Conservation (phyloP, 768 basidiomycete species). For the Kwoniella sp. region DNA sequence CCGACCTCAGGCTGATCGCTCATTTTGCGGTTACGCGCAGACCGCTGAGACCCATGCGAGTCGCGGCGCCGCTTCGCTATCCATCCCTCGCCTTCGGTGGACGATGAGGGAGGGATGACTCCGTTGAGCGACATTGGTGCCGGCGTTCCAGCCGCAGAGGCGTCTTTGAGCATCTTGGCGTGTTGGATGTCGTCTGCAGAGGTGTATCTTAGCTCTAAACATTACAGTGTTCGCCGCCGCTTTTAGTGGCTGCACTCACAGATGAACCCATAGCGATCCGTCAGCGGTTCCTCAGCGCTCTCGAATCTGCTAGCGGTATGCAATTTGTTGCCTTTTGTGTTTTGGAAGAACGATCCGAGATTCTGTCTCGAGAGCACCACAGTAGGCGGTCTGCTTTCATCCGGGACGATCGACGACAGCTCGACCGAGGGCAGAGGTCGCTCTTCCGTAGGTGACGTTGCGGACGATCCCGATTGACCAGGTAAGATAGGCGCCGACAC, state of each 20-base stretch:
- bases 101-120: slow-evolving; percentile 16
- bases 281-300: slow-evolving; percentile 44
- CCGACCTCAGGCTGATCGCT: slow-evolving; percentile 8
- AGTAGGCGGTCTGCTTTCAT: slow-evolving; percentile 49
- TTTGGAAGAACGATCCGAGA: slow-evolving; percentile 43
- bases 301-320: slow-evolving; percentile 46
- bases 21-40: not conserved
- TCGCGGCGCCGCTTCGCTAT: slow-evolving; percentile 34
- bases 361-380: slow-evolving; percentile 49
- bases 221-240: too few species aligned
- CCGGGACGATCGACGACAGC: slow-evolving; percentile 45
- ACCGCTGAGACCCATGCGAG: slow-evolving; percentile 12
- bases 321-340: slow-evolving; percentile 22
- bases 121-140: slow-evolving; percentile 48
- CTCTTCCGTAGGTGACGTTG: slow-evolving; percentile 24
- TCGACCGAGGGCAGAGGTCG: slow-evolving; percentile 42
- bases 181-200: slow-evolving; percentile 50
- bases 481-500: slow-evolving; percentile 26
- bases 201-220: not conserved
- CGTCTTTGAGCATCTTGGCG: slow-evolving; percentile 49
- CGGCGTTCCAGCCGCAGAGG: slow-evolving; percentile 40
- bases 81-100: slow-evolving; percentile 41
- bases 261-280: slow-evolving; percentile 55
- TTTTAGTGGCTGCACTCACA: slow-evolving; percentile 47
- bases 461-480: slow-evolving; percentile 15